Evolutionary conservation across 1,284 basidiomycete genomes (phyloP).

Genomic region (Coniophora puteana): DNA sequence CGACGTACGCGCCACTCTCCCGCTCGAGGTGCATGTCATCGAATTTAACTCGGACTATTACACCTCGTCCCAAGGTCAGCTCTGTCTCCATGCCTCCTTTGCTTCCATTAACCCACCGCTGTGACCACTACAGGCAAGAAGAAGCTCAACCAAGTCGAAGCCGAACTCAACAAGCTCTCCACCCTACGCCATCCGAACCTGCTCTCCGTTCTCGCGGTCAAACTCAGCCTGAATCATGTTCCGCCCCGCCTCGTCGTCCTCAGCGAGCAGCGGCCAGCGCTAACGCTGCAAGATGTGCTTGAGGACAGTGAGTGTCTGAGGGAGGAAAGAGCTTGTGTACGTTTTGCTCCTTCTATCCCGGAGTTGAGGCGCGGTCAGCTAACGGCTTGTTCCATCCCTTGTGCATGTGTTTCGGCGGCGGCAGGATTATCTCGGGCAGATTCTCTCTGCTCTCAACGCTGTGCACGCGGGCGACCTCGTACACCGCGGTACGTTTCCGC

Average conservation of each 20-base stretch:
- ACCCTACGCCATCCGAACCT: slow-evolving; percentile 59
- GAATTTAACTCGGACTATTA: slow-evolving; percentile 68
- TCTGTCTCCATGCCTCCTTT: neutral
- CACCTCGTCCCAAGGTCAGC: slow-evolving; percentile 51
- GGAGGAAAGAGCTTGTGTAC: slow-evolving; percentile 62
- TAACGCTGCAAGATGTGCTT: slow-evolving; percentile 65
- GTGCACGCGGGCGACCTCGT: slow-evolving; percentile 61
- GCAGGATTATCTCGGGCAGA: slow-evolving; percentile 69
- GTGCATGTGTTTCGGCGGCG: neutral
- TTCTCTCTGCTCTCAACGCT: slow-evolving; percentile 60
- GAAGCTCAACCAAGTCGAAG: slow-evolving; percentile 65
- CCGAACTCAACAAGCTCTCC: slow-evolving; percentile 59
- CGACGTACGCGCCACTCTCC: slow-evolving; percentile 47
- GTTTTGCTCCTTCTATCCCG: slow-evolving; percentile 14
- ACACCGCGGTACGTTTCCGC: slow-evolving; percentile 48
- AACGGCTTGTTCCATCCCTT: neutral
- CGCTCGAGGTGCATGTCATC: slow-evolving; percentile 63
- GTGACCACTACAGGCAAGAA: slow-evolving; percentile 37
- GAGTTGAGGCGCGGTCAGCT: no score
- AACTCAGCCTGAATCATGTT: slow-evolving; percentile 47
- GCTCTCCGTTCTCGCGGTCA: slow-evolving; percentile 59
- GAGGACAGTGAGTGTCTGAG: slow-evolving; percentile 63
- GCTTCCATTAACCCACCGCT: neutral
- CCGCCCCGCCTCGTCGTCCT: slow-evolving; percentile 58
- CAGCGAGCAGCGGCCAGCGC: slow-evolving; percentile 57